phyloP scores from a whole-genome alignment of 2,329 filamentous ascomycete species.

The Ceratocystis variospora region DNA sequence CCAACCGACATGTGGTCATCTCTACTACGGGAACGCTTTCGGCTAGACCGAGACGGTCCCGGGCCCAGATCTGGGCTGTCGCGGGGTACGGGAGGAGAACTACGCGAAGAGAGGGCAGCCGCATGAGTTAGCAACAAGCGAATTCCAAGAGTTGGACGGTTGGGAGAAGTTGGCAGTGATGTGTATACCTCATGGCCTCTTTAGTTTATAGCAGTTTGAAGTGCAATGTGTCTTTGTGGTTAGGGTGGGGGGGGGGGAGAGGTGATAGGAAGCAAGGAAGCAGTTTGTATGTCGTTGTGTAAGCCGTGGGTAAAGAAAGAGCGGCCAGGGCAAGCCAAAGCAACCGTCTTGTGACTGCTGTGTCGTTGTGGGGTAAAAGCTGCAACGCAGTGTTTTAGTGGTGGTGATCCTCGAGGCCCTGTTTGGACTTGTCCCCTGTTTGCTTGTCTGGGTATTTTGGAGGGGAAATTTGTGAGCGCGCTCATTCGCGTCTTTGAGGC shows the following conservation, averaged over 20 bases:
- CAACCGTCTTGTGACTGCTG: background rate
- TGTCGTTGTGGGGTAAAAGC: background rate
- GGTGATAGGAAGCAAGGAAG: background rate
- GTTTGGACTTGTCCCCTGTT: background rate
- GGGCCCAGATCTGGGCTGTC: slow-evolving; percentile 27
- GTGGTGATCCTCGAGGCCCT: background rate
- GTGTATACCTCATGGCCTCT: background rate
- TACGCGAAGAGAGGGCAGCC: slow-evolving; percentile 26
- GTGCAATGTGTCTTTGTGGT: background rate
- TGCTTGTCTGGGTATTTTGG: background rate
- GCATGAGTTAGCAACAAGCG: background rate
- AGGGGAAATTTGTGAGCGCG: slow-evolving; percentile 18
- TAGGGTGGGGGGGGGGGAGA: background rate
- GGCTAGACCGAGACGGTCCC: slow-evolving; percentile 33
- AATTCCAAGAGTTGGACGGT: background rate
- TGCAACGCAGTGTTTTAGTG: background rate
- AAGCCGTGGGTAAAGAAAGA: background rate
- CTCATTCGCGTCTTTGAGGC: slow-evolving; percentile 1
- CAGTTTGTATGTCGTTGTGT: background rate
- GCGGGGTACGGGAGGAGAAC: slow-evolving; percentile 46
- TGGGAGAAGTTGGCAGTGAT: background rate
- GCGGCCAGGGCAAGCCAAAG: background rate
- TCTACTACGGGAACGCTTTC: slow-evolving; percentile 42
- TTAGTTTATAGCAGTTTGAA: background rate
- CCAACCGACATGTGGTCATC: slow-evolving; percentile 40